These are phyloP conservation scores for Martiniozyma asiatica DNA, from an alignment of 1,139 yeast species.

Conservation along the genomic window DNA sequence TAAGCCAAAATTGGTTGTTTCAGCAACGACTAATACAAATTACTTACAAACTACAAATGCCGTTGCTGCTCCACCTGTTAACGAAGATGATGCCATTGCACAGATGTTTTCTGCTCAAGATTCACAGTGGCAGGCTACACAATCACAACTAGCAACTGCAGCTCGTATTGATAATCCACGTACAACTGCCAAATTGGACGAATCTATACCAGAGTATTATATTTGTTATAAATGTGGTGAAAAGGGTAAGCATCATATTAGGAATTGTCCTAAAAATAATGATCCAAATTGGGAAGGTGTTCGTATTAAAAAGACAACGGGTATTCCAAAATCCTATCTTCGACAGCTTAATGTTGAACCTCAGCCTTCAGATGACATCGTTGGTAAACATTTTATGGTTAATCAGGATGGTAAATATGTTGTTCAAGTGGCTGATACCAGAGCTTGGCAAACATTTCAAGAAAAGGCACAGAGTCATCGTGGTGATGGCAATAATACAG, in stretches of 20 bases:
- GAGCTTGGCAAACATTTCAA: slow-evolving; percentile 84
- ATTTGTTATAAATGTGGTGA: slow-evolving; percentile 95
- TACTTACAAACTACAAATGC: slow-evolving; percentile 10
- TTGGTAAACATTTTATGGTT: slow-evolving; percentile 60
- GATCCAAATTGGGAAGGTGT: slow-evolving; percentile 94
- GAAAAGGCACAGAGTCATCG: slow-evolving; percentile 28
- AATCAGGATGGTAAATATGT: slow-evolving; percentile 95
- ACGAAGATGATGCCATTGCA: slow-evolving; percentile 85
- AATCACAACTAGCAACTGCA: slow-evolving; percentile 75
- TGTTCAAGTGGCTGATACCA: slow-evolving; percentile 84
- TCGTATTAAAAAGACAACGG: slow-evolving; percentile 84
- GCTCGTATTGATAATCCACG: slow-evolving; percentile 47
- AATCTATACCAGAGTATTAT: slow-evolving; percentile 89
- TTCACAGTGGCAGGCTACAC: slow-evolving; percentile 91
- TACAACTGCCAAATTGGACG: slow-evolving; percentile 33
- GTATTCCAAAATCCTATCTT: slow-evolving; percentile 90
- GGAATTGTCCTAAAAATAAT: slow-evolving; percentile 85
- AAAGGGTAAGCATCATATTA: slow-evolving; percentile 85
- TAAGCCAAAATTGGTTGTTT: slow-evolving; percentile 37
- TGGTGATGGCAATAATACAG: slow-evolving; percentile 1
- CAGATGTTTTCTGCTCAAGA: slow-evolving; percentile 89
- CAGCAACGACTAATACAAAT: slow-evolving; percentile 17
- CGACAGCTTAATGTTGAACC: slow-evolving; percentile 63
- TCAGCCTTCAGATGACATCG: slow-evolving; percentile 6
- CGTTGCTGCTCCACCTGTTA: slow-evolving; percentile 20